Conservation (phyloP, 148 eudicot species). For the Chenopodium album region DNA sequence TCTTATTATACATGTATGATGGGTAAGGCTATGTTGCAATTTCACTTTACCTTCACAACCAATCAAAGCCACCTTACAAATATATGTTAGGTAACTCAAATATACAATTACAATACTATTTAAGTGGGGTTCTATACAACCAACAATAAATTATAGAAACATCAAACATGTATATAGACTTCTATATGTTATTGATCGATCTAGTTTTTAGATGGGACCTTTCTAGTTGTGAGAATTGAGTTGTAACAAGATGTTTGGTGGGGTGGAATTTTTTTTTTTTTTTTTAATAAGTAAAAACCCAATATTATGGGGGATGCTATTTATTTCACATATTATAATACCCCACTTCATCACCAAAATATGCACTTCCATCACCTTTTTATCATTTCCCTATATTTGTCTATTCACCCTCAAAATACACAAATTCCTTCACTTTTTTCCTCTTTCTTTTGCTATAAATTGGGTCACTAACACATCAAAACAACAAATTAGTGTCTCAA, state of each 20-base stretch:
- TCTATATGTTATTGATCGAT: conserved; percentile 8
- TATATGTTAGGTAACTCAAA: conserved; percentile 26
- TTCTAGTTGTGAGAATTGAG: conserved; percentile 20
- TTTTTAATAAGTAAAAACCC: conserved; percentile 1
- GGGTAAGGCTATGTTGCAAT: no score
- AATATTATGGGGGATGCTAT: conserved; percentile 11
- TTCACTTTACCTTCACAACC: conserved; percentile 9
- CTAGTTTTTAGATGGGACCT: conserved; percentile 25
- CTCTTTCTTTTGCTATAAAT: conserved; percentile 20
- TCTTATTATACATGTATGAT: no score
- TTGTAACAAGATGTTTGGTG: conserved; percentile 31
- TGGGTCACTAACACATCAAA: conserved; percentile 15
- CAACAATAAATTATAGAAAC: conserved; percentile 12
- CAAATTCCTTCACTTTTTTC: conserved; percentile 7
- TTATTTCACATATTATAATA: neutral
- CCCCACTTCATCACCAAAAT: conserved; percentile 12
- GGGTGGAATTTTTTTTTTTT: neutral
- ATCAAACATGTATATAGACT: conserved; percentile 5
- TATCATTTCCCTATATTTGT: neutral
- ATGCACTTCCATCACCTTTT: conserved; percentile 24
- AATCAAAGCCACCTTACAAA: conserved; percentile 24
- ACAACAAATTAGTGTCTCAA: conserved; percentile 23
- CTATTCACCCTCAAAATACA: conserved; percentile 25
- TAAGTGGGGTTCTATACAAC: conserved; percentile 18
- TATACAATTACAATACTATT: neutral